These are phyloP conservation scores for Phaeosphaeriaceae sp. DNA, from an alignment of 2,329 filamentous ascomycete genomes.

Conservation along the genomic window DNA sequence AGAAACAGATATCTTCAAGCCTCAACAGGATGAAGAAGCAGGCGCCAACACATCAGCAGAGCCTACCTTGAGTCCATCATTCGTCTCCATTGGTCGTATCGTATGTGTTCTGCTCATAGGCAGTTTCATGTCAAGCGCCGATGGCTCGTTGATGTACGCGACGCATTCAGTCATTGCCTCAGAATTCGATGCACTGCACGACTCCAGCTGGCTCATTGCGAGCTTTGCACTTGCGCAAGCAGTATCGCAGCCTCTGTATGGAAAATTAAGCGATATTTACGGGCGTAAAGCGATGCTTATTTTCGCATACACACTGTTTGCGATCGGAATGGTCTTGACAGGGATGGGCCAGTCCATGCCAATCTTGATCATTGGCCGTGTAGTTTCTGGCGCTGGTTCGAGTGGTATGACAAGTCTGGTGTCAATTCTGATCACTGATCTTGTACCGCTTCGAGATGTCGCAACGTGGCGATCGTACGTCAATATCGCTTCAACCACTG, in stretches of 20 bases:
- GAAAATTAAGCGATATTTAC: constrained; percentile 55
- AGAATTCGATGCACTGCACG: constrained; percentile 52
- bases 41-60: constrained; percentile 3
- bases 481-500: constrained; percentile 59
- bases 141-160: constrained; percentile 70
- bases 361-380: constrained; percentile 56
- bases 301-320: constrained; percentile 51
- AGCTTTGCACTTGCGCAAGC: constrained; percentile 54
- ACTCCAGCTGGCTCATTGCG: constrained; percentile 54
- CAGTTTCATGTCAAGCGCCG: constrained; percentile 69
- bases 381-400: constrained; percentile 68
- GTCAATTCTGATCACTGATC: constrained; percentile 58
- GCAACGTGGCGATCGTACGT: constrained; percentile 60
- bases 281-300: constrained; percentile 52
- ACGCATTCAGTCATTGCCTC: constrained; percentile 65
- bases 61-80: neutral
- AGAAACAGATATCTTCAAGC: neutral
- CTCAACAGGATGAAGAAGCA: constrained; percentile 19
- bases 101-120: constrained; percentile 27
- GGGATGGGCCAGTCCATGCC: constrained; percentile 19
- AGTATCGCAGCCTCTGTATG: constrained; percentile 49
- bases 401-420: constrained; percentile 64
- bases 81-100: constrained; percentile 16
- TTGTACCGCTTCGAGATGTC: constrained; percentile 58
- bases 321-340: constrained; percentile 34